Base-by-base conservation (phyloP, 192 early-diverging fungal species). In the Bifiguratus adelaidae region DNA sequence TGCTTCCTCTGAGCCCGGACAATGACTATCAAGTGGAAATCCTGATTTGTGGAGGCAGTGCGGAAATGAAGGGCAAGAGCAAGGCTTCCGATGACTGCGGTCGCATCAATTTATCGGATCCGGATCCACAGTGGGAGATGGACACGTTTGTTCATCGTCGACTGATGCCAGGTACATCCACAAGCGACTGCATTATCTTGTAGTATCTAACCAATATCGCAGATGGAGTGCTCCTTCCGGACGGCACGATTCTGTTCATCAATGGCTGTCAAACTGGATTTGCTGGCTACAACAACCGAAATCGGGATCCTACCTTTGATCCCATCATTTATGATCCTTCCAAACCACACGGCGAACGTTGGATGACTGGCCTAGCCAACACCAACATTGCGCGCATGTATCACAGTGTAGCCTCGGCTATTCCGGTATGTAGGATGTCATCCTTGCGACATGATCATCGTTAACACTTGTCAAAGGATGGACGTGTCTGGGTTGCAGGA, bases 351-450 rank as follows among this genome's bases (percentile, higher is more conserved):
- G 64, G 68, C 1, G 16, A 63, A 23, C 63, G 77, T 23, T 62
- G 60, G 60, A 65, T 61, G 23, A 60, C 50, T 16, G 56, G 56
- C 5, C 46, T 76, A 29, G 59, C 50, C 7, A 49, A 65, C 21
- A 68, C 68, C n/a, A 61, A 73, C 35, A 76, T 80, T 60, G 62
- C 74, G 1, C 48, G 80, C 16, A 67, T 82, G 65, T 82, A 82
- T 48, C 80, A 82, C 48, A 78, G 75, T 2, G 65, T 68, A n/a
- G 68, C 68, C 3, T 48, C 61, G 1, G 53, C 52, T 11, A 33
- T 79, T 23, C 68, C 68, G 5, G 37, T 40, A 40, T 6, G 37
- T 40, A 5, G 5, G 22, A 13, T 15, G 7, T 40, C 7, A 21
- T 7, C 7, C 6, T 13, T 15, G 37, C 4, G n/a, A 34, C 11